Percentiles rank a stretch among this genome's conserved stretches.
Evolutionary conservation across 2,329 filamentous ascomycete genomes (phyloP).

Genomic region (Pseudogymnoascus sp.): DNA sequence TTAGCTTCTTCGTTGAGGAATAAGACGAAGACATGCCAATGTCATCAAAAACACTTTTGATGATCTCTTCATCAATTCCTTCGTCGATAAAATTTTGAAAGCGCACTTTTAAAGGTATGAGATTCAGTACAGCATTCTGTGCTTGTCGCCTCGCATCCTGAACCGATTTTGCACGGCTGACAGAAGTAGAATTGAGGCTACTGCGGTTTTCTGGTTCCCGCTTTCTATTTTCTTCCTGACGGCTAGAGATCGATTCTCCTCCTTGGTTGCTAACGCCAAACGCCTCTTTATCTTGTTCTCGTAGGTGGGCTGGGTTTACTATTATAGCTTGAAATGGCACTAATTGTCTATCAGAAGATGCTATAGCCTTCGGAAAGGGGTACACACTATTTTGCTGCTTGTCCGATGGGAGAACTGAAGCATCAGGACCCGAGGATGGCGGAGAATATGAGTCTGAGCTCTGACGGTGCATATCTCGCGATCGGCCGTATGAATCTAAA

Average conservation of each 20-base stretch:
- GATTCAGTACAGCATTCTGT: conserved; percentile 57
- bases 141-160: conserved; percentile 43
- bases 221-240: not conserved
- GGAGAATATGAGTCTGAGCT: conserved; percentile 6
- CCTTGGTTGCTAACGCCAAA: not conserved
- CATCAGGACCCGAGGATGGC: not conserved
- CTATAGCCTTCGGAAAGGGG: not conserved
- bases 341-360: not conserved
- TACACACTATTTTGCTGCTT: not conserved
- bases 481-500: not conserved
- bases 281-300: not conserved
- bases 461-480: not conserved
- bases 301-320: not conserved
- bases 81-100: conserved; percentile 69
- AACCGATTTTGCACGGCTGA: not conserved
- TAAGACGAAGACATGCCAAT: conserved; percentile 45
- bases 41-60: conserved; percentile 61
- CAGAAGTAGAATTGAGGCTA: not conserved
- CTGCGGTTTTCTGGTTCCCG: not conserved
- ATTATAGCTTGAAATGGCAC: not conserved
- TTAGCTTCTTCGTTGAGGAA: not conserved
- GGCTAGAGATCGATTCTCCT: not conserved
- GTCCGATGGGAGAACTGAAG: not conserved
- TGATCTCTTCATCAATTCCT: conserved; percentile 57
- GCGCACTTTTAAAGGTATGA: conserved; percentile 60